Percentiles rank a stretch among this genome's conserved stretches.
These are phyloP conservation scores for Cucumis cinereus DNA, from an alignment of 306 rosid genomes.

Conservation along the genomic window DNA sequence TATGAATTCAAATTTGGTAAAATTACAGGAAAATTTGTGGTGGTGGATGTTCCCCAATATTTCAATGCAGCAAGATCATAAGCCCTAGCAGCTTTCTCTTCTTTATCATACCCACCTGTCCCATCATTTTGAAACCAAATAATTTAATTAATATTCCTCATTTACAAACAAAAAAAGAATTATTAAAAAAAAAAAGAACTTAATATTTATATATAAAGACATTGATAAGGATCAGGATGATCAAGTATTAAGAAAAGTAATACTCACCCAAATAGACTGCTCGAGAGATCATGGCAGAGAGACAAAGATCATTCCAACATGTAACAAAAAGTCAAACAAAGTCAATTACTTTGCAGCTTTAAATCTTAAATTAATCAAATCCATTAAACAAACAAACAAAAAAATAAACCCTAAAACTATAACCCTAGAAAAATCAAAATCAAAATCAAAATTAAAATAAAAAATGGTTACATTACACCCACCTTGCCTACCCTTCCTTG, in stretches of 20 bases:
- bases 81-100: conserved; percentile 98
- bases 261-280: conserved; percentile 63
- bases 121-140: neutral
- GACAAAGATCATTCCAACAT: conserved; percentile 4
- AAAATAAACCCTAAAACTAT: neutral
- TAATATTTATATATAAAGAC: neutral
- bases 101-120: conserved; percentile 95
- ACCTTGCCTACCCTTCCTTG: conserved; percentile 99
- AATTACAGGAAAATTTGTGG: conserved; percentile 79
- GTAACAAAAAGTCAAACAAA: conserved; percentile 11
- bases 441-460: neutral
- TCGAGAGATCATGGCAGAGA: conserved; percentile 11
- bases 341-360: conserved; percentile 7
- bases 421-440: too few relatives aligned
- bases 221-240: neutral
- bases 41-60: conserved; percentile 98
- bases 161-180: neutral
- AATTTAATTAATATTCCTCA: neutral
- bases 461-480: conserved; percentile 12
- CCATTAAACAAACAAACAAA: neutral
- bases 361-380: neutral
- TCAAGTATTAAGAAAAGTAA: neutral
- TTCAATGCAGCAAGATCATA: conserved; percentile 95
- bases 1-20: neutral
- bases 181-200: neutral